Conservation (phyloP, 2,329 filamentous ascomycete genomes). For the Monilinia laxa region DNA sequence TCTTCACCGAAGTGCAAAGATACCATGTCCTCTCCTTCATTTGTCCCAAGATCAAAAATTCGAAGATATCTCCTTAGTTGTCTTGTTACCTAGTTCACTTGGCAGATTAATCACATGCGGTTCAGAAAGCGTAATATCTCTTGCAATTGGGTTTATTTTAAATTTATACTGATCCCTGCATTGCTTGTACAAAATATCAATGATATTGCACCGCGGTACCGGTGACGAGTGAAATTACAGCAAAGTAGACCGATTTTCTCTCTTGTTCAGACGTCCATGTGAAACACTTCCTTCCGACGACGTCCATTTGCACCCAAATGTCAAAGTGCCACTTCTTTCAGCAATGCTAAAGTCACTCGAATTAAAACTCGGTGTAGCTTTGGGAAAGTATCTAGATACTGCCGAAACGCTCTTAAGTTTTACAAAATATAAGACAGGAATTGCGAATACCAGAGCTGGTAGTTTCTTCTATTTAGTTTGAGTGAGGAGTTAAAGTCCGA, state of each 20-base stretch:
- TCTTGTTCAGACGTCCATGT: not conserved
- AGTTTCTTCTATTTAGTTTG: too few relatives aligned
- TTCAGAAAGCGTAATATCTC: not conserved
- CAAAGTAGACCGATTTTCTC: not conserved
- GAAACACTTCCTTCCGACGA: not conserved
- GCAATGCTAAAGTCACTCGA: not conserved
- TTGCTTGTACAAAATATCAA: not conserved
- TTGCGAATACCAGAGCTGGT: too few relatives aligned
- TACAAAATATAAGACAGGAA: too few relatives aligned
- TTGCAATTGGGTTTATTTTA: not conserved
- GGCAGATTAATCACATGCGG: not conserved
- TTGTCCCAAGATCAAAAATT: too few relatives aligned
- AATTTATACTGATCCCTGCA: too few relatives aligned
- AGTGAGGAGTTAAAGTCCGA: not conserved
- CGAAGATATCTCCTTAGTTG: too few relatives aligned
- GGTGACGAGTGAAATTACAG: not conserved
- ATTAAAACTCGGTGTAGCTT: not conserved
- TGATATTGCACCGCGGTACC: not conserved
- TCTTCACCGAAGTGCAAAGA: too few relatives aligned
- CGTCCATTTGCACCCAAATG: accelerated
- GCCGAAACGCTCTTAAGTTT: not conserved
- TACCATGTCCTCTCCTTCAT: too few relatives aligned
- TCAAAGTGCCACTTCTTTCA: not conserved
- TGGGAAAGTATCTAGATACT: not conserved
- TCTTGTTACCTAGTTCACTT: not conserved